phyloP scores from a whole-genome alignment of 1,284 basidiomycete genomes.

The Anthracocystis panici-leucophaei region DNA sequence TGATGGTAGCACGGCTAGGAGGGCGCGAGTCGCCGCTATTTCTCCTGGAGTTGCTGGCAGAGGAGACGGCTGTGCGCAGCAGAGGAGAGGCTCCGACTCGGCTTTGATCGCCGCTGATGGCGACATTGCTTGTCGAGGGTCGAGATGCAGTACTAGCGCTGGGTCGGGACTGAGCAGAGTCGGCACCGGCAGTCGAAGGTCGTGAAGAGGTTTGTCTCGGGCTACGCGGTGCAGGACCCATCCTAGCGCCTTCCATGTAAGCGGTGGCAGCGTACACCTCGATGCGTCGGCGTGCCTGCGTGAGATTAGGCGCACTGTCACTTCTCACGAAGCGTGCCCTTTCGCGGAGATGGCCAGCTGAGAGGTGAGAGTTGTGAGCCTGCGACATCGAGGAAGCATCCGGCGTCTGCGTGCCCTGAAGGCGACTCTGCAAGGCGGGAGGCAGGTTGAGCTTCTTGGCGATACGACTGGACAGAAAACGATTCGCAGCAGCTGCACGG shows the following conservation, averaged over 20 bases:
- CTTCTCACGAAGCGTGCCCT: slow-evolving; percentile 32
- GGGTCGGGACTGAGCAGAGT: background rate
- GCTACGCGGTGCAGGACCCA: slow-evolving; percentile 42
- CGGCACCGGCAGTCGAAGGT: slow-evolving; percentile 22
- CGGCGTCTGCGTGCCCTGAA: slow-evolving; percentile 36
- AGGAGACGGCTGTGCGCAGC: slow-evolving; percentile 18
- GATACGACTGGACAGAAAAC: slow-evolving; percentile 46
- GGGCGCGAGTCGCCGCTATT: slow-evolving; percentile 39
- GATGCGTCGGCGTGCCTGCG: slow-evolving; percentile 22
- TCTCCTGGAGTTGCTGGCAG: slow-evolving; percentile 22
- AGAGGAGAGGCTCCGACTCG: slow-evolving; percentile 15
- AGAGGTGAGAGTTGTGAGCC: background rate
- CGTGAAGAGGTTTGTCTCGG: slow-evolving; percentile 12
- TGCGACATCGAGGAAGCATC: slow-evolving; percentile 5
- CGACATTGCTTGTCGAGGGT: slow-evolving; percentile 23
- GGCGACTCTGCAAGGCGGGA: slow-evolving; percentile 30
- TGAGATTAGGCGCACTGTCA: slow-evolving; percentile 42
- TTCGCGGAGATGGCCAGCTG: background rate
- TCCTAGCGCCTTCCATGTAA: slow-evolving; percentile 38
- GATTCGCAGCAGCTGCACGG: slow-evolving; percentile 39
- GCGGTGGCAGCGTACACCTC: slow-evolving; percentile 41
- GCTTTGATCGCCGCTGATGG: background rate
- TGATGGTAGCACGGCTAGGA: slow-evolving; percentile 25
- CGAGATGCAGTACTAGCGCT: background rate
- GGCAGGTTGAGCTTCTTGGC: slow-evolving; percentile 46